Base-by-base conservation (phyloP, 768 basidiomycete genomes). In the Chlorophyllum brunneum region DNA sequence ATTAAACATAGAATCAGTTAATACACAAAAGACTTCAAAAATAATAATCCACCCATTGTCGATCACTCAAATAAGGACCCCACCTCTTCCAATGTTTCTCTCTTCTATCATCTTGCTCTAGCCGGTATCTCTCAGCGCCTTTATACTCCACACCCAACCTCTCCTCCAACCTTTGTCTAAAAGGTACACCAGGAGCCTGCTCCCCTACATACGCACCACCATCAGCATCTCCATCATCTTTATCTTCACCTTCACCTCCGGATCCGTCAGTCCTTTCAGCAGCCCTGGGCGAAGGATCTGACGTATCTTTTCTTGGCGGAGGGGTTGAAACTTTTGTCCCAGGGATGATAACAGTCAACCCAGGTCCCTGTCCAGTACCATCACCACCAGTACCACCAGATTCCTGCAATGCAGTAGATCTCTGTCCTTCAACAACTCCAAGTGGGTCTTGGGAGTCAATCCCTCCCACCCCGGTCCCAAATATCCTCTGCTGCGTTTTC, bases 11-110 rank as follows among this genome's bases (percentile, higher is more conserved):
- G 51, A 61, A 57, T 48, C 57, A 54, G 53, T 13, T 16, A 41
- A 57, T 16, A 20, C 42, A 42, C 31, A 41, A 36, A 40, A 30
- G 27, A 30, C 16, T 46, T 42, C 13, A 42, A 22, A 43, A 27
- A 39, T 20, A 56, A 48, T 15, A n/a, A 66, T 86, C 58, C 56
- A 92, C 95, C 97, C 97, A 99, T 76, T 98, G 97, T 54, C 97
- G 79, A 69, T 99, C 97, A 54, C 86, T 87, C 47, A 99, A 79
- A 73, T 99, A 99, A 13, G 97, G 97, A 16, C 97, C 97, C 95
- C 95, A 98, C 60, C 92, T 79, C 71, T 98, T 98, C 97, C 97
- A 99, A 68, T 98, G 95, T 44, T 78, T 78, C 58, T 91, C 85
- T 59, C 82, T 86, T 44, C 76, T 74, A 53, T 79, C 84, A 58